Conservation (phyloP, 768 basidiomycete genomes). For the Candolleomyces eurysporus region DNA sequence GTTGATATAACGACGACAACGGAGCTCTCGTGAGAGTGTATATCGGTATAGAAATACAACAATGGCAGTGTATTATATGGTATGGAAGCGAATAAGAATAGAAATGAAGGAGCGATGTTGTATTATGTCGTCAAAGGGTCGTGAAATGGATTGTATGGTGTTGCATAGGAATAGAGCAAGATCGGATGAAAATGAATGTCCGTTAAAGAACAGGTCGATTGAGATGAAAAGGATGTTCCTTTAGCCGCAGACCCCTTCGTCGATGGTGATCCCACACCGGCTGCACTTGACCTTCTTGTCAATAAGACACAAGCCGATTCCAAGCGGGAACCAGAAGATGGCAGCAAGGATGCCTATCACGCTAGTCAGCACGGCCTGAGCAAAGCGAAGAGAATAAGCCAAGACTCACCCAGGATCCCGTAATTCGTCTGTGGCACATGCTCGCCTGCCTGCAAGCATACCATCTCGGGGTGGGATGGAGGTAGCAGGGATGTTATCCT, state of each 20-base stretch:
- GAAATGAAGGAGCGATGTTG: neutral
- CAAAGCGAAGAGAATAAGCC: neutral
- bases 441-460: slow-evolving; percentile 75
- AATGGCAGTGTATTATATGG: neutral
- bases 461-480: slow-evolving; percentile 80
- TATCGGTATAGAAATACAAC: no score
- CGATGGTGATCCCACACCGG: slow-evolving; percentile 44
- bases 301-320: slow-evolving; percentile 73
- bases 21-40: neutral
- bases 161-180: neutral
- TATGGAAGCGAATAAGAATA: neutral
- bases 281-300: slow-evolving; percentile 68
- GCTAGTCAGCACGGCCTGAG: slow-evolving; percentile 2
- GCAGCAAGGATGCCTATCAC: slow-evolving; percentile 72
- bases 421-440: slow-evolving; percentile 64
- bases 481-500: slow-evolving; percentile 62
- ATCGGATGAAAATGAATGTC: neutral
- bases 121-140: neutral
- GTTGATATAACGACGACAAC: neutral
- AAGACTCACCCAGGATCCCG: slow-evolving; percentile 63
- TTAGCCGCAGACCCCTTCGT: slow-evolving; percentile 43
- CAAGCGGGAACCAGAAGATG: slow-evolving; percentile 83
- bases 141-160: neutral
- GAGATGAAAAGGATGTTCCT: neutral
- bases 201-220: no score